Percentiles rank a stretch among this genome's conserved stretches.
These are phyloP conservation scores for Aspergillus vadensis DNA, from an alignment of 2,329 filamentous ascomycete genomes.

Conservation along the genomic window DNA sequence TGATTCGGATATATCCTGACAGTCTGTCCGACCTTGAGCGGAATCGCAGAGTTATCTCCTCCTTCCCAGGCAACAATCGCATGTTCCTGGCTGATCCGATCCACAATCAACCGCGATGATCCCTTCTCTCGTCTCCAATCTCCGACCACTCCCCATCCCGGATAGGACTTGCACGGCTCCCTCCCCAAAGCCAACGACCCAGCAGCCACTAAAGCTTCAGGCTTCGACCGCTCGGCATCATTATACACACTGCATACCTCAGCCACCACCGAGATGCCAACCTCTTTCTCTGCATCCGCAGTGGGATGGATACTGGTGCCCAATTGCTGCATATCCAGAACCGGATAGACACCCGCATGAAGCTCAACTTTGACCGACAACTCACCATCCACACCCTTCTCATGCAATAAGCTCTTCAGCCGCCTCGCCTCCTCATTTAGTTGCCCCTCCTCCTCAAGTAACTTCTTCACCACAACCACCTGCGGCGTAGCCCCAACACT, in stretches of 20 bases:
- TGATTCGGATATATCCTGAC: slow-evolving; percentile 78
- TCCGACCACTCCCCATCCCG: slow-evolving; percentile 69
- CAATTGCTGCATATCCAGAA: slow-evolving; percentile 77
- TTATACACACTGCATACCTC: slow-evolving; percentile 72
- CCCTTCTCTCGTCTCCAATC: slow-evolving; percentile 55
- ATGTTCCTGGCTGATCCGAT: slow-evolving; percentile 75
- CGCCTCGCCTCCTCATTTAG: slow-evolving; percentile 36
- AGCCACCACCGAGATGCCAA: slow-evolving; percentile 69
- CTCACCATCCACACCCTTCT: not conserved
- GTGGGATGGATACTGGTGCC: slow-evolving; percentile 63
- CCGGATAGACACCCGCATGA: slow-evolving; percentile 75
- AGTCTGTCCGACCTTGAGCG: slow-evolving; percentile 64
- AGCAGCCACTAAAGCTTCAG: slow-evolving; percentile 69
- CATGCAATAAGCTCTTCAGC: slow-evolving; percentile 33
- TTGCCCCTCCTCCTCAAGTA: slow-evolving; percentile 36
- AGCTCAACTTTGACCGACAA: slow-evolving; percentile 59
- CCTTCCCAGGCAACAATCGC: slow-evolving; percentile 66
- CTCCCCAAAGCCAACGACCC: slow-evolving; percentile 71
- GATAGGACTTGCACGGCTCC: slow-evolving; percentile 71
- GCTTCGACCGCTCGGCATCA: slow-evolving; percentile 53
- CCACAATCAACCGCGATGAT: slow-evolving; percentile 65
- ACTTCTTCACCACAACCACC: slow-evolving; percentile 65
- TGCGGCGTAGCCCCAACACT: slow-evolving; percentile 79
- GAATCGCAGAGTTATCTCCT: slow-evolving; percentile 45
- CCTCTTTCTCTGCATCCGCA: slow-evolving; percentile 47